Conservation (phyloP, 2,329 filamentous ascomycete species). For the Colletotrichum cordylinicola region DNA sequence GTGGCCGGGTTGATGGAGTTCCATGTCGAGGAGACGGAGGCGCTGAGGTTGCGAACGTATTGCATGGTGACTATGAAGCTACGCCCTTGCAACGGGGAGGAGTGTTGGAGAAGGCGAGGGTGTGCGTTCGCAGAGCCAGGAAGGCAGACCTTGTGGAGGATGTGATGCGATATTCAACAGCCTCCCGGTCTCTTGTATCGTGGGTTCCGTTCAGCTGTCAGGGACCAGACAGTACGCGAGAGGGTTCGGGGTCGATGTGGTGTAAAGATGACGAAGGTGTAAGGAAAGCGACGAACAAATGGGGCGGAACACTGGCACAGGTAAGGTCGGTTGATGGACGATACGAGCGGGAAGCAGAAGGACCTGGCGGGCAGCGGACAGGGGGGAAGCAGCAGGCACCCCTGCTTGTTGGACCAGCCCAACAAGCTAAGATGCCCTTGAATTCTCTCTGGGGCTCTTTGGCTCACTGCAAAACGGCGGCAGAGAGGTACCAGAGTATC, state of each 20-base stretch:
- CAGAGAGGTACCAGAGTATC: neutral
- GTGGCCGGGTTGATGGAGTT: conserved; percentile 99
- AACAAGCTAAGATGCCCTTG: conserved; percentile 10
- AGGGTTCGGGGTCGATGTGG: neutral
- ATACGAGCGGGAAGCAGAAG: neutral
- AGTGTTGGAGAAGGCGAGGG: neutral
- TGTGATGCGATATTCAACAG: neutral
- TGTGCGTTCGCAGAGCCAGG: neutral
- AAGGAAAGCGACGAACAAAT: neutral
- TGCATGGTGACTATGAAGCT: conserved; percentile 69
- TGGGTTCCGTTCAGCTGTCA: neutral
- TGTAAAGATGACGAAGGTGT: conserved; percentile 20
- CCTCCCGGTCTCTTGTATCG: neutral
- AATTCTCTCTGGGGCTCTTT: neutral
- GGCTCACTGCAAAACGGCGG: neutral
- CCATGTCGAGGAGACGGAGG: conserved; percentile 97
- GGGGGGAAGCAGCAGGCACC: neutral
- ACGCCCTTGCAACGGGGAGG: neutral
- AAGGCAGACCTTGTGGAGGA: neutral
- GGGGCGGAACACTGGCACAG: neutral
- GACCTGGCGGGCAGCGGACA: neutral
- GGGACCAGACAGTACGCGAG: neutral
- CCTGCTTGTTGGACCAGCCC: conserved; percentile 18
- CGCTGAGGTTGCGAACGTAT: conserved; percentile 95
- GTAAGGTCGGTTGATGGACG: neutral